Conservation (phyloP, 2,329 filamentous ascomycete genomes). For the Delphinella strobiligena region DNA sequence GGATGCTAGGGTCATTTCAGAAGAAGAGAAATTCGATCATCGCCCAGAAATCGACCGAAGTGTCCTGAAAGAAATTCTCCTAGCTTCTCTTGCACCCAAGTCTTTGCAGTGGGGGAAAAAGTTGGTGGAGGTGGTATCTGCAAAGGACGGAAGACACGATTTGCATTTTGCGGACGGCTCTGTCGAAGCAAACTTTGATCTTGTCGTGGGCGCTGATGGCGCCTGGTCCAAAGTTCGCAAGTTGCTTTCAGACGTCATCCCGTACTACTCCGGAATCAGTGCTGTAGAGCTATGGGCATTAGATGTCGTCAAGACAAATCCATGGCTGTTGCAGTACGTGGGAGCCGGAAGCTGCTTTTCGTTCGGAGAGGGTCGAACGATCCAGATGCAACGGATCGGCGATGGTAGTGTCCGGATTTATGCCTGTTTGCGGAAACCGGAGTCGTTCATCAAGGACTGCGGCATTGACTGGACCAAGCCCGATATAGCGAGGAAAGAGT, state of each 20-base stretch:
- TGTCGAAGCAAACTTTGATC: conserved; percentile 24
- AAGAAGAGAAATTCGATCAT: conserved; percentile 16
- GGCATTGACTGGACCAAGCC: conserved; percentile 23
- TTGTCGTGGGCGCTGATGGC: conserved; percentile 39
- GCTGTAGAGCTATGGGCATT: background rate
- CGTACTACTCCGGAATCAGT: background rate
- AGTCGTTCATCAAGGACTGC: conserved; percentile 14
- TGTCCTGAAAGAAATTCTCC: conserved; percentile 24
- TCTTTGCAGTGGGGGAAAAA: conserved; percentile 23
- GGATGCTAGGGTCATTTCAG: conserved; percentile 6
- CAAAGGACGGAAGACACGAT: conserved; percentile 11
- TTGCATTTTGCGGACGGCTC: conserved; percentile 21
- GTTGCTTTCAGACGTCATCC: conserved; percentile 14
- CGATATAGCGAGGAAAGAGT: conserved; percentile 23
- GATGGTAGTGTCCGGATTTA: background rate
- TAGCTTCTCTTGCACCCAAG: conserved; percentile 22
- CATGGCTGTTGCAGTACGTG: conserved; percentile 13
- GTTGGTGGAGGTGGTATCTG: conserved; percentile 13
- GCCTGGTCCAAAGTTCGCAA: conserved; percentile 30
- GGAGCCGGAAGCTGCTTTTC: background rate
- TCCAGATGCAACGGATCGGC: background rate
- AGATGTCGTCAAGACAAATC: conserved; percentile 17
- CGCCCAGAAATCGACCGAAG: conserved; percentile 31
- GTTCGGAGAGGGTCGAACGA: background rate
- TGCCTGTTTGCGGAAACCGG: conserved; percentile 13